Percentiles rank a stretch among this genome's conserved stretches.
Conservation (phyloP, 176 grass and related monocot genomes). For the Puccinellia tenuiflora region DNA sequence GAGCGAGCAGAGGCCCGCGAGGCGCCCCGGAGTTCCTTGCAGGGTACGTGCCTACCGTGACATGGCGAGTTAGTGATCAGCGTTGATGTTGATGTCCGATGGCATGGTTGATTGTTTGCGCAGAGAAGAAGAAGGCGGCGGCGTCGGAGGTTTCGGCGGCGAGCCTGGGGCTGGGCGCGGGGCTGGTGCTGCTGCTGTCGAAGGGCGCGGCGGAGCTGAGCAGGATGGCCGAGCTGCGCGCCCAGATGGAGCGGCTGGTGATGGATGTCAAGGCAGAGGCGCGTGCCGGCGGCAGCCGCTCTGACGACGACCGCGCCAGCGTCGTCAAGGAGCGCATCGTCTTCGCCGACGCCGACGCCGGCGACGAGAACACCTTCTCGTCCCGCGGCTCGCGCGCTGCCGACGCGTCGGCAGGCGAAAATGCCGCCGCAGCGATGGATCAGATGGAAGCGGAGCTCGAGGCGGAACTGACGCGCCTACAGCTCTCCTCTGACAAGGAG, state of each 20-base stretch:
- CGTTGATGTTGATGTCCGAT: neutral
- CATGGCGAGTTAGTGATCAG: neutral
- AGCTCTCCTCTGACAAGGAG: slow-evolving; percentile 4
- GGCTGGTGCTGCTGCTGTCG: slow-evolving; percentile 56
- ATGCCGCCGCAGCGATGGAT: slow-evolving; percentile 17
- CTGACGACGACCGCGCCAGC: slow-evolving; percentile 1
- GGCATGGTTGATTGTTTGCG: neutral
- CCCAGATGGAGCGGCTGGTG: slow-evolving; percentile 72
- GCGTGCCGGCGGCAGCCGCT: neutral
- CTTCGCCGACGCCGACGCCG: neutral
- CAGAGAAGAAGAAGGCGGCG: slow-evolving; percentile 56
- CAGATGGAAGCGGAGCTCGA: slow-evolving; percentile 76
- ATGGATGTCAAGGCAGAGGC: slow-evolving; percentile 39
- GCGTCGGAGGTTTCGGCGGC: slow-evolving; percentile 39
- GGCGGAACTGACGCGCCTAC: slow-evolving; percentile 49
- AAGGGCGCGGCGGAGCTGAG: slow-evolving; percentile 67
- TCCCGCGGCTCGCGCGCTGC: neutral
- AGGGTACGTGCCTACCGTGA: neutral
- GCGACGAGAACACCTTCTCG: neutral
- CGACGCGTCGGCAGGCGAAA: neutral
- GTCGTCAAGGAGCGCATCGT: neutral
- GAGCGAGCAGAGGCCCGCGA: neutral
- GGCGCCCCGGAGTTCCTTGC: slow-evolving; percentile 2
- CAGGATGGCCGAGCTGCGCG: slow-evolving; percentile 68
- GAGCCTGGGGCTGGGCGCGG: slow-evolving; percentile 68